phyloP scores from a whole-genome alignment of 108 stramenopile genomes.

The Pseudonitzschia pungens region DNA sequence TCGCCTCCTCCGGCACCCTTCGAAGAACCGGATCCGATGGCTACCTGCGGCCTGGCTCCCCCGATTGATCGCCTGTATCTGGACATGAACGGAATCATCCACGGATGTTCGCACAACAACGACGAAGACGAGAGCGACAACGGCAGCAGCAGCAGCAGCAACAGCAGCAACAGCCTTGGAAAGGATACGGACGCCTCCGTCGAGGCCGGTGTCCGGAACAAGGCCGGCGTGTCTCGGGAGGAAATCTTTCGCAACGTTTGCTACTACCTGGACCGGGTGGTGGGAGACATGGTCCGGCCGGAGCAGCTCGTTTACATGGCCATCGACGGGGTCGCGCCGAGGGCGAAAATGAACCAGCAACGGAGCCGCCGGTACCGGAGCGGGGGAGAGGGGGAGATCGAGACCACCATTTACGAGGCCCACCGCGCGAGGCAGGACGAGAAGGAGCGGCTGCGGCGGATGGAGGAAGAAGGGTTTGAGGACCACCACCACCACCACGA shows the following conservation, averaged over 20 bases:
- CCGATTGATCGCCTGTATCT: constrained; percentile 95
- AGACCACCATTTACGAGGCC: constrained; percentile 67
- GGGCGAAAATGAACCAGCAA: constrained; percentile 99
- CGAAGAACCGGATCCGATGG: constrained; percentile 48
- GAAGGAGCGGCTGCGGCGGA: constrained; percentile 19
- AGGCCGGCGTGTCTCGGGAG: constrained; percentile 40
- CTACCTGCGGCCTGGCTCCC: constrained; percentile 55
- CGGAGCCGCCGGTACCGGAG: constrained; percentile 92
- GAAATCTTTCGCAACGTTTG: constrained; percentile 83
- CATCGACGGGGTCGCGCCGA: constrained; percentile 97
- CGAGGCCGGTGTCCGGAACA: not conserved
- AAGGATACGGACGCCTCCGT: constrained; percentile 20
- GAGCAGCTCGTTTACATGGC: constrained; percentile 91
- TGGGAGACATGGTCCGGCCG: constrained; percentile 88
- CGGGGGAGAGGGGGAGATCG: constrained; percentile 85
- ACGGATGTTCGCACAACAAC: constrained; percentile 95
- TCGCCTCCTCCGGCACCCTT: constrained; percentile 21
- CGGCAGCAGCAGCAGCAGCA: constrained; percentile 29
- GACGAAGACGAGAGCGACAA: constrained; percentile 49
- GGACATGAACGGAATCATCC: constrained; percentile 98
- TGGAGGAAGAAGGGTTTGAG: constrained; percentile 33
- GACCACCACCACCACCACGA: constrained; percentile 25
- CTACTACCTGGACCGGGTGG: constrained; percentile 90
- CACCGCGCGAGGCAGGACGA: constrained; percentile 62
- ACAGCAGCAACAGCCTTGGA: constrained; percentile 33